Percentiles rank a stretch among this genome's conserved stretches.
Evolutionary conservation across 208 protist species (phyloP).

Genomic region (Lotmaria passim): DNA sequence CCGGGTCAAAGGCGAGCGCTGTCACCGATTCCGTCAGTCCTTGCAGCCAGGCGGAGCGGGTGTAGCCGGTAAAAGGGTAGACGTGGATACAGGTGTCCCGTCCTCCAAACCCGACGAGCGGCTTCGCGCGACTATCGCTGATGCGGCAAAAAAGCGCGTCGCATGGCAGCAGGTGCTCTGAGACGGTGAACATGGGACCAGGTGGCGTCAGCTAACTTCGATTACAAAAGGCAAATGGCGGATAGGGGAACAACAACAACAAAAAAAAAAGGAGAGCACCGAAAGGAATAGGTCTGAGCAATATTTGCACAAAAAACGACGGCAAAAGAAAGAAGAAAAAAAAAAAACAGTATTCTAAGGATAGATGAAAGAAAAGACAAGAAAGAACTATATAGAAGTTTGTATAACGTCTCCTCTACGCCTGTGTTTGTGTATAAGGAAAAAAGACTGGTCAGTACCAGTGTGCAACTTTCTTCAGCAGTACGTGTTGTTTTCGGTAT

Average conservation of each 20-base stretch:
- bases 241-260: background rate
- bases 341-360: background rate
- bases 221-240: background rate
- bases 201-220: background rate
- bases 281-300: background rate
- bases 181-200: slow-evolving; percentile 35
- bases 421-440: background rate
- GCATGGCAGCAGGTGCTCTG: slow-evolving; percentile 63
- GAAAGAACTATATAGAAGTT: background rate
- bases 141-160: slow-evolving; percentile 64
- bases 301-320: background rate
- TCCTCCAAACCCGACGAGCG: slow-evolving; percentile 71
- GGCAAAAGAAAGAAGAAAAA: slow-evolving; percentile 17
- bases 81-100: slow-evolving; percentile 65
- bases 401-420: too few relatives aligned
- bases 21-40: slow-evolving; percentile 60
- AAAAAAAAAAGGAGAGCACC: background rate
- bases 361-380: slow-evolving; percentile 14
- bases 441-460: too few relatives aligned
- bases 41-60: slow-evolving; percentile 56
- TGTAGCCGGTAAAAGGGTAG: slow-evolving; percentile 66
- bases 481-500: too few relatives aligned
- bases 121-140: slow-evolving; percentile 55
- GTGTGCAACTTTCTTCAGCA: too few relatives aligned
- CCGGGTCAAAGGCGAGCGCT: slow-evolving; percentile 64